A percentile compares a stretch with the other conserved stretches of the same genome.
Conservation (phyloP, 345 rosid genomes). For the Cardiospermum halicacabum region DNA sequence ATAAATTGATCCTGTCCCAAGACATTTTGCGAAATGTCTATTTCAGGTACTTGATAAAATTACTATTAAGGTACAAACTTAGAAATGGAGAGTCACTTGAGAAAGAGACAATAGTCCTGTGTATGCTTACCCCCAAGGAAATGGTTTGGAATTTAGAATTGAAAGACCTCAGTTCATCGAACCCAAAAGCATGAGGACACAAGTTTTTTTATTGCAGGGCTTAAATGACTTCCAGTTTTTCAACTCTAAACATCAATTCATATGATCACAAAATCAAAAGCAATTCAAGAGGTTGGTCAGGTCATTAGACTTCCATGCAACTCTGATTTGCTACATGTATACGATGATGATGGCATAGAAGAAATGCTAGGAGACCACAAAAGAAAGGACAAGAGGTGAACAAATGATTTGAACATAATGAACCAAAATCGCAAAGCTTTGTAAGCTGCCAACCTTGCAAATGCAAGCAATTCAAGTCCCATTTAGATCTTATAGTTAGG, state of each 20-base stretch:
- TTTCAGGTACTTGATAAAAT: not conserved
- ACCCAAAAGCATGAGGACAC: conserved; percentile 9
- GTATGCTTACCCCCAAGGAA: conserved; percentile 5
- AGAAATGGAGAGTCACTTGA: conserved; percentile 3
- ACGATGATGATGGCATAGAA: not conserved
- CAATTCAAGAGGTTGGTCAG: not conserved
- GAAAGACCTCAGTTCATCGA: conserved; percentile 13
- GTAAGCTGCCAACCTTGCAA: not conserved
- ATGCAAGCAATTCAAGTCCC: not conserved
- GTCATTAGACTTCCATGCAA: not conserved
- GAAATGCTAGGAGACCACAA: not conserved
- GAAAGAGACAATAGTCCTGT: not conserved
- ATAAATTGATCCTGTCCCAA: conserved; percentile 1
- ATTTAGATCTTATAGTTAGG: not conserved
- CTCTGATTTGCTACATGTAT: not conserved
- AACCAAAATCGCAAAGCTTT: not conserved
- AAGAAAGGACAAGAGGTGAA: not conserved
- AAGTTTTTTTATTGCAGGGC: not conserved
- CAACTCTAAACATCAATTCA: not conserved
- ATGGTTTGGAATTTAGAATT: conserved; percentile 16
- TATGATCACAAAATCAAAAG: not conserved
- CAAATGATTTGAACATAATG: not conserved
- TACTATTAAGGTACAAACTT: not conserved
- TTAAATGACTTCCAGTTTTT: not conserved
- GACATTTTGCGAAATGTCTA: conserved; percentile 2